Percentiles rank a stretch among this genome's conserved stretches.
Evolutionary conservation across 2,329 filamentous ascomycete genomes (phyloP).

Genomic region (Ophiostoma ulmi): DNA sequence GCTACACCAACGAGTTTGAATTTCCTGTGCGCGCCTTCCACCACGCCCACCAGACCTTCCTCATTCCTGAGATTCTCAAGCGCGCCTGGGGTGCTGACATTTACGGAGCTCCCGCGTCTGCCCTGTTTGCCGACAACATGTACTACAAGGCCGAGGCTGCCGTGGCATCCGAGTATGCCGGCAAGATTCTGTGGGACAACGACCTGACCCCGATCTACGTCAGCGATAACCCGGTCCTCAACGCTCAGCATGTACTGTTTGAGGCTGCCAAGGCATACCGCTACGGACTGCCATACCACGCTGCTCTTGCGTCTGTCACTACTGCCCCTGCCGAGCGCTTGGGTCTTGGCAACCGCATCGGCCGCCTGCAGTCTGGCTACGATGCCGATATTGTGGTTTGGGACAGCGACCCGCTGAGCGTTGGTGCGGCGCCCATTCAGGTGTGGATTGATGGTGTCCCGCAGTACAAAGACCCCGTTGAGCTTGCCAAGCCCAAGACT

Average conservation of each 20-base stretch:
- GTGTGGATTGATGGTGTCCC: slow-evolving; percentile 59
- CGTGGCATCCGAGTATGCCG: slow-evolving; percentile 59
- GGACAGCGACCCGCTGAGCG: slow-evolving; percentile 58
- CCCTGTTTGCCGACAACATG: slow-evolving; percentile 61
- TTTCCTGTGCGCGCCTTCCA: slow-evolving; percentile 64
- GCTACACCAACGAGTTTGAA: slow-evolving; percentile 67
- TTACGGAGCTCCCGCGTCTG: slow-evolving; percentile 28
- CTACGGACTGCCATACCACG: slow-evolving; percentile 58
- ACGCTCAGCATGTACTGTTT: slow-evolving; percentile 64
- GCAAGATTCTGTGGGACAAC: slow-evolving; percentile 60
- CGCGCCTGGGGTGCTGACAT: slow-evolving; percentile 45
- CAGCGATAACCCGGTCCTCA: slow-evolving; percentile 65
- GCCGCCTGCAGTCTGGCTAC: slow-evolving; percentile 57
- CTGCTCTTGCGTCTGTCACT: slow-evolving; percentile 54
- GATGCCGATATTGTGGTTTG: slow-evolving; percentile 59
- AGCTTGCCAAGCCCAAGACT: slow-evolving; percentile 47
- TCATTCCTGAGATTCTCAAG: slow-evolving; percentile 60
- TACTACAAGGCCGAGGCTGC: slow-evolving; percentile 67
- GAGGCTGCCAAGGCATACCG: slow-evolving; percentile 57
- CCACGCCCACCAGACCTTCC: slow-evolving; percentile 62
- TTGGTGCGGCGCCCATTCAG: slow-evolving; percentile 55
- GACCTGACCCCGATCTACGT: slow-evolving; percentile 63
- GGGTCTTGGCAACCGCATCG: slow-evolving; percentile 52
- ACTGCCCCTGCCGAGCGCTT: slow-evolving; percentile 54
- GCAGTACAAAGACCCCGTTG: slow-evolving; percentile 52